Evolutionary conservation across 345 rosid genomes (phyloP), one percentile per base, ranked within the genome.

Genomic region (Trapa incisa): DNA sequence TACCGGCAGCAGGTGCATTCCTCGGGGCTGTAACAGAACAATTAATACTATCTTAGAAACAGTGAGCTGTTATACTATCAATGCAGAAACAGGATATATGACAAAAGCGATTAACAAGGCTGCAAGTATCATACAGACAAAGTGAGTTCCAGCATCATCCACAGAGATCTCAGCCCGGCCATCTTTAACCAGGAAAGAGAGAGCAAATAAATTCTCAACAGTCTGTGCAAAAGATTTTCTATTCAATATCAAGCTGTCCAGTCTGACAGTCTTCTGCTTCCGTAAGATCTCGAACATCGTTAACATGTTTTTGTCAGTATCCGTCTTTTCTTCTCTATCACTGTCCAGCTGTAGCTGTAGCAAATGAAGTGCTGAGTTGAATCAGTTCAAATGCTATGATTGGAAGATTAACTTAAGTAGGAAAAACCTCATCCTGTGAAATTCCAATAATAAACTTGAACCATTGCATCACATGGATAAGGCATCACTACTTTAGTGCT

Each of bases 211-310:
- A 75, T 91, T 94, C 76, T 94, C 96, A 37, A 91, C 87, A 0
- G 99, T 89, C 80, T 88, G 97, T 11, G 97, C 91, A 83, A 94
- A 91, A 47, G 89, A 94, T 22, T 69, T 80, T 67, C 96, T 78
- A 66, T 91, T 91, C 65, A 91, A 71, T 32, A 91, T 79, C 82
- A 94, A 72, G 75, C 63, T 80, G 72, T 94, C 99, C 65, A 94
- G 87, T 74, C 83, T 73, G 48, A 75, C 91, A 7, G 69, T 75
- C 72, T 76, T 89, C 73, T 78, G 78, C 73, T 69, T 77, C 79
- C 79, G 74, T 67, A 94, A 79, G 71, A 94, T 81, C 48, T 67
- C 81, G 71, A 91, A 94, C 91, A 94, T 94, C 3, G 71, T 72
- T 14, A 78, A 72, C 96, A 94, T 86, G 38, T 89, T 91, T 73